These are phyloP conservation scores for Orbilia quercus DNA, from an alignment of 2,329 filamentous ascomycete genomes.

Conservation along the genomic window DNA sequence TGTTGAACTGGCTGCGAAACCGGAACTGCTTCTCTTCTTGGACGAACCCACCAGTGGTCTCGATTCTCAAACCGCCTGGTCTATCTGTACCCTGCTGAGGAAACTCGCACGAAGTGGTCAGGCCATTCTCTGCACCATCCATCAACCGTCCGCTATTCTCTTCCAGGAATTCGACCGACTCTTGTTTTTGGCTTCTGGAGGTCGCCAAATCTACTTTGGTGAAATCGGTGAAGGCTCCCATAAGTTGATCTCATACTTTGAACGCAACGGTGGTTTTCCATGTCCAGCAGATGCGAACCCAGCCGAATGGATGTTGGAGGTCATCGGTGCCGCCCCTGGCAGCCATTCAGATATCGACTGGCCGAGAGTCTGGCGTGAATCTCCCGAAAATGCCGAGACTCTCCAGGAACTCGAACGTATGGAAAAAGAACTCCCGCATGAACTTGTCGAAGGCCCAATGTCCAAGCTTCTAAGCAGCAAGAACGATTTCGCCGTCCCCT, in stretches of 20 bases:
- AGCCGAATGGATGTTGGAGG: conserved; percentile 86
- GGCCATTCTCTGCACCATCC: conserved; percentile 89
- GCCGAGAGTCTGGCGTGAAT: conserved; percentile 66
- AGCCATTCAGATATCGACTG: conserved; percentile 63
- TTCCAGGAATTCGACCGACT: conserved; percentile 91
- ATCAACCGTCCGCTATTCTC: conserved; percentile 85
- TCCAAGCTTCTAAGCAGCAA: conserved; percentile 69
- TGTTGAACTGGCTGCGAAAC: conserved; percentile 72
- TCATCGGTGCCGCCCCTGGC: conserved; percentile 73
- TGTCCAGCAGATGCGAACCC: conserved; percentile 69
- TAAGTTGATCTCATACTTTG: conserved; percentile 74
- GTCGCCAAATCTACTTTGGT: conserved; percentile 85
- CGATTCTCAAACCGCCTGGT: conserved; percentile 77
- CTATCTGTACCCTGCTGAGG: conserved; percentile 80
- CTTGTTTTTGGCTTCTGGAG: conserved; percentile 80
- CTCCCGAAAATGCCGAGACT: conserved; percentile 65
- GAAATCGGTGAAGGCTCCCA: conserved; percentile 81
- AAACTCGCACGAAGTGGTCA: conserved; percentile 83
- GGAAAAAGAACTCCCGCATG: conserved; percentile 60
- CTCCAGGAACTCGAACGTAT: conserved; percentile 66
- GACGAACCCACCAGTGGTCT: conserved; percentile 83
- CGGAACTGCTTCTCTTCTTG: conserved; percentile 77
- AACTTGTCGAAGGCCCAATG: conserved; percentile 45
- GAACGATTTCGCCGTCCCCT: conserved; percentile 83
- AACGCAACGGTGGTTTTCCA: conserved; percentile 70